Conservation (phyloP, 1,284 basidiomycete genomes). For the Apiotrichum laibachii region DNA sequence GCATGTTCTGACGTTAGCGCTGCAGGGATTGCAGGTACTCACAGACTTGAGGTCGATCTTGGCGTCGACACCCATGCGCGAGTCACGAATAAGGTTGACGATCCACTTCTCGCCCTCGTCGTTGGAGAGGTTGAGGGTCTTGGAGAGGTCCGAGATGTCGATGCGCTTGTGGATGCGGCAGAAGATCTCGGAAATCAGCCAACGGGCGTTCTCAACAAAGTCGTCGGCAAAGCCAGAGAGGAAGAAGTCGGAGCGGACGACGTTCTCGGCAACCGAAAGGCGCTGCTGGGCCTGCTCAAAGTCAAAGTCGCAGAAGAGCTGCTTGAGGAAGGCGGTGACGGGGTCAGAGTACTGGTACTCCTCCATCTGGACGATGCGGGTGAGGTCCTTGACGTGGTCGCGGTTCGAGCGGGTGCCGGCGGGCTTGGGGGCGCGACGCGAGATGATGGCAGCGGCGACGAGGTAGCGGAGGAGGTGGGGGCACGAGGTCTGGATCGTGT, state of each 20-base stretch:
- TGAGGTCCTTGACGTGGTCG: conserved; percentile 80
- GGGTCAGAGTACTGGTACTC: conserved; percentile 94
- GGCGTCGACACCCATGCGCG: conserved; percentile 88
- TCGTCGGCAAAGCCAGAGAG: conserved; percentile 82
- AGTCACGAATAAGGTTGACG: conserved; percentile 95
- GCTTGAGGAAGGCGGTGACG: conserved; percentile 86
- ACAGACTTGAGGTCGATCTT: conserved; percentile 97
- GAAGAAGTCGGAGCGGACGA: conserved; percentile 93
- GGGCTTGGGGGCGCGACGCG: conserved; percentile 62
- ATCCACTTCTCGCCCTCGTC: conserved; percentile 99
- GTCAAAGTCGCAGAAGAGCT: conserved; percentile 90
- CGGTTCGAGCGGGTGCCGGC: conserved; percentile 56
- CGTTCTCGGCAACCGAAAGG: conserved; percentile 72
- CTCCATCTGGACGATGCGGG: conserved; percentile 86
- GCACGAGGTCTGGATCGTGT: conserved; percentile 92
- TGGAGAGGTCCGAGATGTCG: conserved; percentile 90
- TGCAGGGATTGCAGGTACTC: conserved; percentile 8
- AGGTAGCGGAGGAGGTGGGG: conserved; percentile 97
- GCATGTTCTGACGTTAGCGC: conserved; percentile 69
- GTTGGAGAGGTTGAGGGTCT: conserved; percentile 82
- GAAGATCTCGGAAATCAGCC: conserved; percentile 93
- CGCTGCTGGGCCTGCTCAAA: conserved; percentile 84
- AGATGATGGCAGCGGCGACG: conserved; percentile 85
- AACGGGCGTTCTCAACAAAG: conserved; percentile 93
- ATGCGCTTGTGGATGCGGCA: conserved; percentile 96